These are phyloP conservation scores for Apodospora peruviana DNA, from an alignment of 495 filamentous ascomycete genomes.

Conservation along the genomic window DNA sequence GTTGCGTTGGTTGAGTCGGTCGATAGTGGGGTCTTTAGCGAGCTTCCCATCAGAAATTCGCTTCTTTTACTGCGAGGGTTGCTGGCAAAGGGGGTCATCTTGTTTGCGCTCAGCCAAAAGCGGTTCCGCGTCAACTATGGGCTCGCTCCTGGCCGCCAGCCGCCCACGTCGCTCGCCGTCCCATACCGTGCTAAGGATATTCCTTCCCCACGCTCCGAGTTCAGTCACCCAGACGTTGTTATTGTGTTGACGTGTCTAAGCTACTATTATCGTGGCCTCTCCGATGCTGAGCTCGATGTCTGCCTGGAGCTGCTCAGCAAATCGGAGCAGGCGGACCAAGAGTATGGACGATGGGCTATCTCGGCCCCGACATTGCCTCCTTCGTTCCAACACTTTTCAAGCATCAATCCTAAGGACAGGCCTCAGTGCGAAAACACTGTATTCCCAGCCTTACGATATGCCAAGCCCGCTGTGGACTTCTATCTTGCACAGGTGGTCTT, in stretches of 20 bases:
- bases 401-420: conserved; percentile 57
- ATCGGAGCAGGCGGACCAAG: conserved; percentile 49
- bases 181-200: conserved; percentile 68
- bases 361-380: conserved; percentile 30
- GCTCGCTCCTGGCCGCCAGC: conserved; percentile 37
- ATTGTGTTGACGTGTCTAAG: conserved; percentile 62
- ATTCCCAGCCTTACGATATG: conserved; percentile 48
- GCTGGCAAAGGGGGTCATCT: conserved; percentile 50
- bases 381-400: conserved; percentile 40
- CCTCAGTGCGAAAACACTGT: conserved; percentile 32
- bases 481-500: conserved; percentile 61
- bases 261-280: conserved; percentile 65
- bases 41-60: conserved; percentile 22
- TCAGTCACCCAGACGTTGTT: conserved; percentile 66
- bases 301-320: conserved; percentile 45
- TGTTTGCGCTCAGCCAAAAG: conserved; percentile 51
- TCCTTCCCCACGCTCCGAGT: conserved; percentile 60
- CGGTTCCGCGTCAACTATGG: conserved; percentile 68
- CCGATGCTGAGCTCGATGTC: conserved; percentile 43
- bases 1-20: conserved; percentile 31
- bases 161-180: conserved; percentile 53
- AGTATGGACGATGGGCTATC: conserved; percentile 50
- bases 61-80: conserved; percentile 58
- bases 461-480: conserved; percentile 54
- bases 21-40: conserved; percentile 25